Percentiles rank a stretch among this genome's conserved stretches.
phyloP scores from a whole-genome alignment of 2,329 filamentous ascomycete species.

The Colletotrichum nymphaeae region DNA sequence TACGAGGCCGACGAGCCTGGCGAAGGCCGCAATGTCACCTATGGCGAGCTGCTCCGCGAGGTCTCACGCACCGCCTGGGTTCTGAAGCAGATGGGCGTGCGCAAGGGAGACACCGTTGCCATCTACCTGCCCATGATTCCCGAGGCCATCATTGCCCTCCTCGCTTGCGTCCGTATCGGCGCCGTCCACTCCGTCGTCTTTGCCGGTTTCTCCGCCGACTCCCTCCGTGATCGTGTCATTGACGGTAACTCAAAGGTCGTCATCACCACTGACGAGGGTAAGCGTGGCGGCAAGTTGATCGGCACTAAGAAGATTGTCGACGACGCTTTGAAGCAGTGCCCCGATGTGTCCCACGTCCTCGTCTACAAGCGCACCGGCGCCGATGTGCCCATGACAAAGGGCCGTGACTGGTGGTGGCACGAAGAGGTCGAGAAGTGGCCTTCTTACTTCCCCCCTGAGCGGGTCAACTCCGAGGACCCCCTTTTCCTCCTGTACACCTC shows the following conservation, averaged over 20 bases:
- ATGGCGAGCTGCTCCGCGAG: slow-evolving; percentile 91
- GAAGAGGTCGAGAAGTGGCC: slow-evolving; percentile 99
- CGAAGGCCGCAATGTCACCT: slow-evolving; percentile 91
- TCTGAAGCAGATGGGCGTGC: slow-evolving; percentile 94
- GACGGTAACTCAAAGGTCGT: slow-evolving; percentile 93
- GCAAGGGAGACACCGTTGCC: slow-evolving; percentile 96
- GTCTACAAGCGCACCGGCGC: slow-evolving; percentile 96
- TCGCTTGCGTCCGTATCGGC: slow-evolving; percentile 92
- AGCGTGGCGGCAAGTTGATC: slow-evolving; percentile 96
- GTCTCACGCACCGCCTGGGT: slow-evolving; percentile 89
- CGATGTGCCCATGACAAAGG: slow-evolving; percentile 89
- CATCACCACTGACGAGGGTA: slow-evolving; percentile 97
- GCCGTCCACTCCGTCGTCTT: slow-evolving; percentile 98
- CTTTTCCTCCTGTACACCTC: slow-evolving; percentile 98
- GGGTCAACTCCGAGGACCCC: slow-evolving; percentile 93
- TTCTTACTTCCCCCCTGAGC: slow-evolving; percentile 87
- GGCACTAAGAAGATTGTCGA: slow-evolving; percentile 99
- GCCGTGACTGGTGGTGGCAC: slow-evolving; percentile 97
- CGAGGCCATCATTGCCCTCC: slow-evolving; percentile 89
- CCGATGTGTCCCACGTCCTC: slow-evolving; percentile 84
- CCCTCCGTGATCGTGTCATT: slow-evolving; percentile 91
- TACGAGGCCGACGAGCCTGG: slow-evolving; percentile 95
- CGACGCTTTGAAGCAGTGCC: slow-evolving; percentile 95
- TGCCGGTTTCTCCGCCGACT: slow-evolving; percentile 96
- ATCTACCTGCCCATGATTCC: slow-evolving; percentile 99